Evolutionary conservation across 176 grass and related monocot genomes (phyloP).

Genomic region (Eragrostis nindensis): DNA sequence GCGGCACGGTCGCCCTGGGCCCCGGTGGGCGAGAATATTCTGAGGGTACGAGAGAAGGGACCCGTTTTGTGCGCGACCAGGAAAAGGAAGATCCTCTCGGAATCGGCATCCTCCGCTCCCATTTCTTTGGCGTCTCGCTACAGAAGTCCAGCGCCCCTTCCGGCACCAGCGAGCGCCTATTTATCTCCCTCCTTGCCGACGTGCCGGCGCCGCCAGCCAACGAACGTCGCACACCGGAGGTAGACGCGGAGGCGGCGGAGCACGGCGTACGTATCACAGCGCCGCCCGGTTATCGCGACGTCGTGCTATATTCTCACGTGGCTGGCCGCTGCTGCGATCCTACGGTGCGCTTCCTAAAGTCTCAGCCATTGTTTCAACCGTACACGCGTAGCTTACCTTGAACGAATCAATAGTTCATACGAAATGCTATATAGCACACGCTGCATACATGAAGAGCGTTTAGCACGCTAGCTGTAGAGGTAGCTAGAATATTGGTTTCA

Average conservation of each 20-base stretch:
- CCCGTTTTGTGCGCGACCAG: background rate
- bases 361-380: background rate
- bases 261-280: too few relatives aligned
- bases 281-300: too few relatives aligned
- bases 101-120: conserved; percentile 71
- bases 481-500: background rate
- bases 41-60: background rate
- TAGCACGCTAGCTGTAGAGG: background rate
- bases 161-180: conserved; percentile 23
- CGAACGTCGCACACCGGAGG: background rate
- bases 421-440: too few relatives aligned
- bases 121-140: conserved; percentile 41
- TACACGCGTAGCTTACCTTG: background rate
- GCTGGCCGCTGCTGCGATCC: background rate
- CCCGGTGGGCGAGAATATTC: conserved; percentile 42
- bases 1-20: background rate
- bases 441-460: too few relatives aligned
- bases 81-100: conserved; percentile 61
- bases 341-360: background rate
- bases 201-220: background rate
- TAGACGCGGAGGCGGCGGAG: background rate
- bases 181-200: conserved; percentile 24
- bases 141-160: background rate
- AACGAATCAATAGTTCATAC: background rate
- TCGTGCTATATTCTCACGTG: background rate